phyloP scores from a whole-genome alignment of 495 filamentous ascomycete species.

The Xylaria palmicola region DNA sequence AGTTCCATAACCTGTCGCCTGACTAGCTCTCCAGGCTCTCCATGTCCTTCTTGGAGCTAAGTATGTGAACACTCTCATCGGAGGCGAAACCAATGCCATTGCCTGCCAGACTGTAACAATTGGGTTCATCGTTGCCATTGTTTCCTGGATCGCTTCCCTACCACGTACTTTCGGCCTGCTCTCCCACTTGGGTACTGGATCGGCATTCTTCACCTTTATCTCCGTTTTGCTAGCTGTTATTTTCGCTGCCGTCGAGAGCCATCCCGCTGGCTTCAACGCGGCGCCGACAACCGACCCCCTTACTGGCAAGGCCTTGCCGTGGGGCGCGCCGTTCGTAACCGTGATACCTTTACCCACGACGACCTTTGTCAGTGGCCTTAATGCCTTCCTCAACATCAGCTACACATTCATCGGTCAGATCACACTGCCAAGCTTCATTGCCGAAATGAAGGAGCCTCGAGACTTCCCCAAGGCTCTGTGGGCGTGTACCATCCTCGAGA shows the following conservation, averaged over 20 bases:
- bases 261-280: constrained; percentile 62
- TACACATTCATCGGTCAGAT: constrained; percentile 95
- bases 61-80: constrained; percentile 81
- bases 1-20: constrained; percentile 1
- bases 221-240: constrained; percentile 78
- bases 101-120: constrained; percentile 70
- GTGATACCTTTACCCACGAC: constrained; percentile 67
- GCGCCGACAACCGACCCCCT: constrained; percentile 37
- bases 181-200: constrained; percentile 70
- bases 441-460: constrained; percentile 80
- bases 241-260: constrained; percentile 69
- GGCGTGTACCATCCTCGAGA: constrained; percentile 80
- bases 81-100: constrained; percentile 45
- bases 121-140: constrained; percentile 62
- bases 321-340: constrained; percentile 61
- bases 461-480: constrained; percentile 90
- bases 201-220: constrained; percentile 81
- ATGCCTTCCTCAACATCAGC: constrained; percentile 82
- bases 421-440: constrained; percentile 86
- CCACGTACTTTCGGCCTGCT: constrained; percentile 78
- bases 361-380: constrained; percentile 74
- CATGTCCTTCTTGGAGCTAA: constrained; percentile 77
- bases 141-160: constrained; percentile 73
- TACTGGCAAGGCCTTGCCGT: constrained; percentile 31
- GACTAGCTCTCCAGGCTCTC: constrained; percentile 51